Percentiles rank a stretch among this genome's conserved stretches.
phyloP scores from a whole-genome alignment of 1,139 yeast species.

The Saccharomyces hybrid region DNA sequence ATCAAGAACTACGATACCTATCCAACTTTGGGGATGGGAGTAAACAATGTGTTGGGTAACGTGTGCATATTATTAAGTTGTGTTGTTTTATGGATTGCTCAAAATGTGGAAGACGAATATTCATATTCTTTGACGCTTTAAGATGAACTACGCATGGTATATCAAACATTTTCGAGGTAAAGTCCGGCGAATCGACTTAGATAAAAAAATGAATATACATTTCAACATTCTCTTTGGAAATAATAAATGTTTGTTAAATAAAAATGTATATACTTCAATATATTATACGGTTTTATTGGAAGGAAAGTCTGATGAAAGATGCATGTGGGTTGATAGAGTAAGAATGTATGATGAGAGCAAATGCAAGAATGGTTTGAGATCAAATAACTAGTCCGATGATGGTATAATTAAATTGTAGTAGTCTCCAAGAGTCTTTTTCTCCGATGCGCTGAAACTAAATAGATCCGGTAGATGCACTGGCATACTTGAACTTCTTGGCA shows the following conservation, averaged over 20 bases:
- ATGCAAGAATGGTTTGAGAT: background rate
- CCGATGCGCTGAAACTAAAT: background rate
- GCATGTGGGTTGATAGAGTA: background rate
- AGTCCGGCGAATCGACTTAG: background rate
- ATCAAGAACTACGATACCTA: slow-evolving; percentile 63
- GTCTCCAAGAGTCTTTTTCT: background rate
- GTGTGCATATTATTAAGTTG: slow-evolving; percentile 80
- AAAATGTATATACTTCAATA: background rate
- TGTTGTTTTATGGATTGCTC: slow-evolving; percentile 86
- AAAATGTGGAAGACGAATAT: slow-evolving; percentile 91
- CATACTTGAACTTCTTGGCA: background rate
- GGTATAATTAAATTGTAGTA: background rate
- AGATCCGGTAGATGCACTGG: background rate
- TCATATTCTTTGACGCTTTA: slow-evolving; percentile 80
- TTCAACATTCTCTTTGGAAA: background rate
- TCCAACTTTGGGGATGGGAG: slow-evolving; percentile 94
- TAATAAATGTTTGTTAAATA: background rate
- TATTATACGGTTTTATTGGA: background rate
- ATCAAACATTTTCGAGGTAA: background rate
- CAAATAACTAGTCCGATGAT: background rate
- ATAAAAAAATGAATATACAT: background rate
- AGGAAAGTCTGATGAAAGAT: background rate
- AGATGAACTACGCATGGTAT: slow-evolving; percentile 5
- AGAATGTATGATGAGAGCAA: background rate
- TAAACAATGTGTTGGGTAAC: slow-evolving; percentile 78